Conservation (phyloP, 2,329 filamentous ascomycete genomes). For the Pezicula neosporulosa region DNA sequence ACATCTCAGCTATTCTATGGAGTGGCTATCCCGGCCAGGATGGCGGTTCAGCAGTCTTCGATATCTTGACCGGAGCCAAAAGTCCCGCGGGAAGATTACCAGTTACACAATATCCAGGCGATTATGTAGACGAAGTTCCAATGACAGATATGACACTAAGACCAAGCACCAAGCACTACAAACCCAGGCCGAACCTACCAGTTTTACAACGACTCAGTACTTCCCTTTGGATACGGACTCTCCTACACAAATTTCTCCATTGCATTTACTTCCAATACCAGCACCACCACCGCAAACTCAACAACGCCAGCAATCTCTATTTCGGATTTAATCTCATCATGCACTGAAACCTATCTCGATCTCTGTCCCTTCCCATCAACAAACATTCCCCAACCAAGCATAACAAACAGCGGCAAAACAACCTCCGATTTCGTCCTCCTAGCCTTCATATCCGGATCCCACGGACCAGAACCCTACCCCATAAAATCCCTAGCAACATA, state of each 20-base stretch:
- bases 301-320: conserved; percentile 21
- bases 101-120: conserved; percentile 51
- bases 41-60: conserved; percentile 51
- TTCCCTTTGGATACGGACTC: conserved; percentile 51
- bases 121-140: conserved; percentile 45
- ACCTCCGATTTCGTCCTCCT: conserved; percentile 51
- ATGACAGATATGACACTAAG: conserved; percentile 55
- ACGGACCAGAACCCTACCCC: conserved; percentile 46
- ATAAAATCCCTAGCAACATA: conserved; percentile 51
- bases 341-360: conserved; percentile 22
- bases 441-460: conserved; percentile 43
- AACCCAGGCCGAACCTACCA: conserved; percentile 48
- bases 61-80: conserved; percentile 46
- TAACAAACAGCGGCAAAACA: conserved; percentile 47
- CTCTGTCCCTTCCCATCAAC: conserved; percentile 34
- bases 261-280: conserved; percentile 1
- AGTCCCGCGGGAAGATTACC: conserved; percentile 52
- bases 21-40: conserved; percentile 57
- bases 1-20: conserved; percentile 52
- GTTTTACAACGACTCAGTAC: conserved; percentile 52
- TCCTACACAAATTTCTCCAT: conserved; percentile 54
- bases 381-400: conserved; percentile 25
- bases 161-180: conserved; percentile 33
- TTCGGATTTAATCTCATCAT: conserved; percentile 29
- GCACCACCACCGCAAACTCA: conserved; percentile 25